Evolutionary conservation across 208 protist genomes (phyloP).

Genomic region (Trypanosoma melophagium): DNA sequence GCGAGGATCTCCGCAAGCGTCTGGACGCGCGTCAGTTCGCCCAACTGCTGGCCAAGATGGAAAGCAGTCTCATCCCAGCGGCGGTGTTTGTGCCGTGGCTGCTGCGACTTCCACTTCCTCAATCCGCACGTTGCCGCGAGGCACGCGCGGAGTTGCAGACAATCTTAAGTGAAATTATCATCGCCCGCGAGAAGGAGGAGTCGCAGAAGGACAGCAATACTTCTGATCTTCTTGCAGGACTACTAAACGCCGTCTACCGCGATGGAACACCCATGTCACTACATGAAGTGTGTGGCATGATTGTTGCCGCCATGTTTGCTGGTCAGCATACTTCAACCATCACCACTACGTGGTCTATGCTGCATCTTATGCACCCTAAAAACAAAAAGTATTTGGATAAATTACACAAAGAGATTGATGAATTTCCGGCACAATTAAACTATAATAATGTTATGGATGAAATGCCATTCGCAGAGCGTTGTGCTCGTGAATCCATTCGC

Average conservation of each 20-base stretch:
- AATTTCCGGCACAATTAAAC: slow-evolving; percentile 80
- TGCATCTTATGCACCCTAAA: slow-evolving; percentile 73
- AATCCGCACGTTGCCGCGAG: slow-evolving; percentile 76
- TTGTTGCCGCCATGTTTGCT: slow-evolving; percentile 92
- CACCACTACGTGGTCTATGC: slow-evolving; percentile 88
- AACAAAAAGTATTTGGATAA: slow-evolving; percentile 65
- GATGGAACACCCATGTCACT: slow-evolving; percentile 84
- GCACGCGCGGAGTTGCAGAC: slow-evolving; percentile 82
- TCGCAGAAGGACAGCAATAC: slow-evolving; percentile 70
- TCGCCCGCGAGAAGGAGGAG: slow-evolving; percentile 81
- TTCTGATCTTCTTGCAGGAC: slow-evolving; percentile 81
- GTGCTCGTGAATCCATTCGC: slow-evolving; percentile 89
- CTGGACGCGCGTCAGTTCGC: slow-evolving; percentile 78
- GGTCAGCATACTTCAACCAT: slow-evolving; percentile 93
- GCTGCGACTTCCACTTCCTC: slow-evolving; percentile 76
- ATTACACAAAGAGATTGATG: slow-evolving; percentile 69
- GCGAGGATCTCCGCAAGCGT: slow-evolving; percentile 86
- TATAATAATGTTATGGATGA: slow-evolving; percentile 90
- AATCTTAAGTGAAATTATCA: slow-evolving; percentile 88
- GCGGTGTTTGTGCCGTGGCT: slow-evolving; percentile 82
- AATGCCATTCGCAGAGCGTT: slow-evolving; percentile 86
- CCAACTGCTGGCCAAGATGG: slow-evolving; percentile 81
- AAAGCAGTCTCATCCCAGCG: slow-evolving; percentile 80
- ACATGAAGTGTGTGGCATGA: slow-evolving; percentile 90
- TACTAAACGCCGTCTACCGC: slow-evolving; percentile 87